These are phyloP conservation scores for Pichia eremophila DNA, from an alignment of 805 yeast species.

Conservation along the genomic window DNA sequence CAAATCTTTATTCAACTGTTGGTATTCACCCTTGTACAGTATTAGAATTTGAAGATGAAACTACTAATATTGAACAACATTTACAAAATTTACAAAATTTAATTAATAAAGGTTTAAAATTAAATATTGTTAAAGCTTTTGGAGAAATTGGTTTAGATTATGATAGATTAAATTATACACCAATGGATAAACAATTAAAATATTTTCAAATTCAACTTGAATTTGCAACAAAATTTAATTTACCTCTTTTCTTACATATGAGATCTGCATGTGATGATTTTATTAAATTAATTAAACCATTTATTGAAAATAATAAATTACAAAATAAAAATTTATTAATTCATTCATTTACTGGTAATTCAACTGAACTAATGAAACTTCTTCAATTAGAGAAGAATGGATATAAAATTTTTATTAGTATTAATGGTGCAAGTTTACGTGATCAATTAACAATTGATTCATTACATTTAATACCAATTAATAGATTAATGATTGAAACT, in stretches of 20 bases:
- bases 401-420: constrained; percentile 50
- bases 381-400: constrained; percentile 23
- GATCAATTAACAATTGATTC: constrained; percentile 64
- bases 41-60: constrained; percentile 33
- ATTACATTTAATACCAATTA: constrained; percentile 58
- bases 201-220: constrained; percentile 72
- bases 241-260: constrained; percentile 88
- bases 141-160: constrained; percentile 97
- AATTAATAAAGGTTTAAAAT: constrained; percentile 36
- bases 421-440: constrained; percentile 90
- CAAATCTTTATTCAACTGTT: constrained; percentile 53
- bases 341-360: constrained; percentile 88
- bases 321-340: constrained; percentile 60
- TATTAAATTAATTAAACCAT: constrained; percentile 52
- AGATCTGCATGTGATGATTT: constrained; percentile 81
- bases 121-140: constrained; percentile 62
- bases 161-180: constrained; percentile 74
- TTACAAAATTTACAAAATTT: constrained; percentile 39
- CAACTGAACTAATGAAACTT: constrained; percentile 49
- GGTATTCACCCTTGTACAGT: constrained; percentile 97
- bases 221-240: constrained; percentile 42
- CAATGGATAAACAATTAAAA: constrained; percentile 52
- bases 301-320: constrained; percentile 32
- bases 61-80: constrained; percentile 27
- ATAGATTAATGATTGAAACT: constrained; percentile 73